These are phyloP conservation scores for Hsuehochloa calcarea DNA, from an alignment of 176 grass and related monocot species.

Conservation along the genomic window DNA sequence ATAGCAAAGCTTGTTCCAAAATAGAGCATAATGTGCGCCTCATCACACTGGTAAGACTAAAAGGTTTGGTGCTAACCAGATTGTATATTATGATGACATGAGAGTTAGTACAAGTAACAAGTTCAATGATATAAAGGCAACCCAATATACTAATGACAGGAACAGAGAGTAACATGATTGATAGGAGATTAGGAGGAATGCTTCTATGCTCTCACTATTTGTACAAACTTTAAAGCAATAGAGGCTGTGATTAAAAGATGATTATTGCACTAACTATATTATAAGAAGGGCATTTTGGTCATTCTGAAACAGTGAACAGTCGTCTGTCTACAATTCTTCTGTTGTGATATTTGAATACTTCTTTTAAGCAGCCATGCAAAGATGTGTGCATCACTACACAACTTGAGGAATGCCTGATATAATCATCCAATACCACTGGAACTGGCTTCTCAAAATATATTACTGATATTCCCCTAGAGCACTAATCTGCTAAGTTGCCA, in stretches of 20 bases:
- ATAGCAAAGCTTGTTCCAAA: conserved; percentile 27
- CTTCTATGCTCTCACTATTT: not conserved
- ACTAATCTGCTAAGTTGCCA: not conserved
- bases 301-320: not conserved
- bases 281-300: not conserved
- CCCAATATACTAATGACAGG: not conserved
- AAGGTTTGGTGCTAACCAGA: not conserved
- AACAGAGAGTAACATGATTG: not conserved
- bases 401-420: not conserved
- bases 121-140: not conserved
- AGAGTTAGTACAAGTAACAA: not conserved
- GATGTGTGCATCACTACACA: not conserved
- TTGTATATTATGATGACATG: not conserved
- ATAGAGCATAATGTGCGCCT: not conserved
- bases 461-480: not conserved
- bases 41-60: not conserved
- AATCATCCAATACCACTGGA: not conserved
- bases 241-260: not conserved
- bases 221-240: not conserved
- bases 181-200: not conserved
- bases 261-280: not conserved
- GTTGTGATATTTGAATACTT: not conserved
- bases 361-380: not conserved
- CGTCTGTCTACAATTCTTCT: not conserved
- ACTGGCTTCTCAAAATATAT: not conserved